Conservation (phyloP, 176 grass and related monocot genomes). For the Alloteropsis semialata region DNA sequence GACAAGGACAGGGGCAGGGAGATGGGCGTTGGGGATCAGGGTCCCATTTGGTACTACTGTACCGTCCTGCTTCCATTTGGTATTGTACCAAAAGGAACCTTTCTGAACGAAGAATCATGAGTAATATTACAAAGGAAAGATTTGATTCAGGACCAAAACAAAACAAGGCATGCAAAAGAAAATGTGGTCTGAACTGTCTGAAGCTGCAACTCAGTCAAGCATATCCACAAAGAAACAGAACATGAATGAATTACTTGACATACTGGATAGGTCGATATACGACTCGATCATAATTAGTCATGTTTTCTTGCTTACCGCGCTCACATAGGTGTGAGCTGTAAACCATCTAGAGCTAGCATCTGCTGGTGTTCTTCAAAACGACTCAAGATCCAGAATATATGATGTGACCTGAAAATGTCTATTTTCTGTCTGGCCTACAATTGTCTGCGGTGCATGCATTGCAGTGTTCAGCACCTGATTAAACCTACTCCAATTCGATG, state of each 20-base stretch:
- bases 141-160: not conserved
- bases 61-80: conserved; percentile 24
- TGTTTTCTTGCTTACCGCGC: not conserved
- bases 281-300: not conserved
- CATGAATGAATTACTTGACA: not conserved
- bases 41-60: not conserved
- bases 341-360: not conserved
- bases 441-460: not conserved
- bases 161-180: not conserved
- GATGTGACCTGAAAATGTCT: not conserved
- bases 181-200: not conserved
- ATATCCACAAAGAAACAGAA: not conserved
- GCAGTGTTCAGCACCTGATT: not conserved
- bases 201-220: not conserved
- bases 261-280: not conserved
- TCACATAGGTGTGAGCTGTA: not conserved
- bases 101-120: conserved; percentile 8
- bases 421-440: conserved; percentile 12
- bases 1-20: not conserved
- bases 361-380: not conserved
- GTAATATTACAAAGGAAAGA: not conserved
- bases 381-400: conserved; percentile 1
- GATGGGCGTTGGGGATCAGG: not conserved
- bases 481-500: conserved; percentile 2
- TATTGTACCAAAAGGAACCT: not conserved